phyloP scores from a whole-genome alignment of 2,329 filamentous ascomycete genomes.

The Aspergillus tamarii region DNA sequence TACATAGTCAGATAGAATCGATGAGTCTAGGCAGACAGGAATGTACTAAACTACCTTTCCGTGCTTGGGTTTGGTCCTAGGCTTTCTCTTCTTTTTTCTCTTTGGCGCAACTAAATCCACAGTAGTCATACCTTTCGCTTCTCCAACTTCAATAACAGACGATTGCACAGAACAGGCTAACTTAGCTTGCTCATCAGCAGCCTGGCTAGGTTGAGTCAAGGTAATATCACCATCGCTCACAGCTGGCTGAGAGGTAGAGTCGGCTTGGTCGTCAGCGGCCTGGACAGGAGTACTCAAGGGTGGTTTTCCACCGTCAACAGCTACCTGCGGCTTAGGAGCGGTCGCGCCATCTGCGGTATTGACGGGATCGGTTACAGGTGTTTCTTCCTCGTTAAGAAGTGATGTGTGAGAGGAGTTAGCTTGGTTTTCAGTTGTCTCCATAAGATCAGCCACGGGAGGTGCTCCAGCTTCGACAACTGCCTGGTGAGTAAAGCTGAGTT shows the following conservation, averaged over 20 bases:
- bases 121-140: slow-evolving; percentile 4
- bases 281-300: no score
- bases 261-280: no score
- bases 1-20: slow-evolving; percentile 5
- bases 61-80: slow-evolving; percentile 44
- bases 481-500: not conserved
- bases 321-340: no score
- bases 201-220: not conserved
- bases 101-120: slow-evolving; percentile 20
- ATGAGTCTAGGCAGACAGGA: not conserved
- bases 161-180: not conserved
- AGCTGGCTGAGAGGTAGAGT: not conserved
- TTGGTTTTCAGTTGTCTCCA: not conserved
- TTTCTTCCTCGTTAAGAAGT: not conserved
- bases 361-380: not conserved
- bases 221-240: not conserved
- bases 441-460: not conserved
- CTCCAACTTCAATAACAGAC: not conserved
- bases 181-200: not conserved
- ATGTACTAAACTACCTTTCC: slow-evolving; percentile 26
- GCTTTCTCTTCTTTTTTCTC: slow-evolving; percentile 42
- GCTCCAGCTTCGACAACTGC: not conserved
- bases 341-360: not conserved
- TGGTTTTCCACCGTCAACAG: no score
- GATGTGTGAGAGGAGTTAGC: not conserved